phyloP scores from a whole-genome alignment of 805 yeast genomes.

The Sungouiozyma intestinalis region DNA sequence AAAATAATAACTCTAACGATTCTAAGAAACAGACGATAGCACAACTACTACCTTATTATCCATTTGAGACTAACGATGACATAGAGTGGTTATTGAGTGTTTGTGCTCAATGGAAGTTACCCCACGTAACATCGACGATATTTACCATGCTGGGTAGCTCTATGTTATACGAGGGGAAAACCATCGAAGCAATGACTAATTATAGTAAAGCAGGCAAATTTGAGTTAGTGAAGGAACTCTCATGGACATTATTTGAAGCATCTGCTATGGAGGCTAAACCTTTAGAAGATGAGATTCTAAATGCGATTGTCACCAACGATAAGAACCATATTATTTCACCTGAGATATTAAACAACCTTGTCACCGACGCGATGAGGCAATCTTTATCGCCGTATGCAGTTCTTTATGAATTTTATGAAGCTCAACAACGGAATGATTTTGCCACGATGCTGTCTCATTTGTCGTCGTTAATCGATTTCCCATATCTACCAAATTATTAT shows the following conservation, averaged over 20 bases:
- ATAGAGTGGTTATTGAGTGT: constrained; percentile 68
- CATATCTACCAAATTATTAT: constrained; percentile 22
- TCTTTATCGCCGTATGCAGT: constrained; percentile 65
- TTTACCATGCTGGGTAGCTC: constrained; percentile 40
- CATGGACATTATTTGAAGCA: constrained; percentile 57
- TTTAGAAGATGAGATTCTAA: constrained; percentile 46
- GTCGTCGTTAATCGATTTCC: constrained; percentile 18
- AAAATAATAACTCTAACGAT: constrained; percentile 34
- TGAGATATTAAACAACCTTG: constrained; percentile 24
- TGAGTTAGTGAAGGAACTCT: constrained; percentile 38
- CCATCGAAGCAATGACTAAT: constrained; percentile 54
- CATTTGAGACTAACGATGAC: constrained; percentile 60
- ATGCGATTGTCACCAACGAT: constrained; percentile 33
- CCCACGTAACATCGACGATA: constrained; percentile 46
- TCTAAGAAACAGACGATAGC: constrained; percentile 33
- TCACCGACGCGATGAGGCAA: constrained; percentile 53
- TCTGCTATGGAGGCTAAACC: constrained; percentile 42
- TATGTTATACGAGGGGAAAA: constrained; percentile 42
- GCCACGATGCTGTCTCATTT: constrained; percentile 15
- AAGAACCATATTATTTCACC: constrained; percentile 12
- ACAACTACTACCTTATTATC: constrained; percentile 48
- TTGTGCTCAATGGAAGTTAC: constrained; percentile 55
- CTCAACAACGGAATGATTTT: constrained; percentile 21
- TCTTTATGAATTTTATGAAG: constrained; percentile 39
- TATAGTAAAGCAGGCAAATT: constrained; percentile 54